A percentile compares a stretch with the other conserved stretches of the same genome.
Evolutionary conservation across 1,139 yeast species (phyloP).

Genomic region (Geotrichum restrictum): DNA sequence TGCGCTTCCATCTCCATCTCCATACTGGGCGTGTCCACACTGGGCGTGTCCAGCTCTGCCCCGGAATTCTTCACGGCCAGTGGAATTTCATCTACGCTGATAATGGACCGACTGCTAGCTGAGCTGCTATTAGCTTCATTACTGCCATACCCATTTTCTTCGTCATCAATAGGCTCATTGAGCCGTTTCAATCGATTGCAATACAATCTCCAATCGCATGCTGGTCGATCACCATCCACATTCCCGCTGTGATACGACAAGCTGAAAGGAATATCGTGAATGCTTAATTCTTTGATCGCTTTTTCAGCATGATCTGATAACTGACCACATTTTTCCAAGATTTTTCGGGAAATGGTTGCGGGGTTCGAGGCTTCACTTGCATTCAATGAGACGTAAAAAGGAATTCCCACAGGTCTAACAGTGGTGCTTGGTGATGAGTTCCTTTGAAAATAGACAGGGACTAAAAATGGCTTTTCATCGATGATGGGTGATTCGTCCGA

Average conservation of each 20-base stretch:
- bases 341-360: constrained; percentile 53
- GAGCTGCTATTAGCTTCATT: constrained; percentile 11
- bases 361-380: constrained; percentile 50
- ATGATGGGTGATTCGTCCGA: constrained; percentile 21
- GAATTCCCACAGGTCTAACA: constrained; percentile 39
- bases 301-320: constrained; percentile 1
- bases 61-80: constrained; percentile 12
- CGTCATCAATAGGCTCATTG: neutral
- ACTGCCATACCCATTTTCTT: constrained; percentile 1
- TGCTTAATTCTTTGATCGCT: neutral
- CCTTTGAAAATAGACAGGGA: constrained; percentile 65
- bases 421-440: constrained; percentile 16
- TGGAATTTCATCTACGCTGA: constrained; percentile 10
- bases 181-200: constrained; percentile 1
- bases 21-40: neutral
- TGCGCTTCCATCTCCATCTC: neutral
- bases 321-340: constrained; percentile 31
- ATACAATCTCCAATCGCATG: constrained; percentile 9
- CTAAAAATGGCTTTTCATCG: constrained; percentile 45
- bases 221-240: constrained; percentile 9
- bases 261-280: neutral
- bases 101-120: neutral
- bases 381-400: constrained; percentile 62
- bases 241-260: neutral
- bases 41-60: constrained; percentile 6